phyloP scores from a whole-genome alignment of 805 yeast species.

The Candida pini region DNA sequence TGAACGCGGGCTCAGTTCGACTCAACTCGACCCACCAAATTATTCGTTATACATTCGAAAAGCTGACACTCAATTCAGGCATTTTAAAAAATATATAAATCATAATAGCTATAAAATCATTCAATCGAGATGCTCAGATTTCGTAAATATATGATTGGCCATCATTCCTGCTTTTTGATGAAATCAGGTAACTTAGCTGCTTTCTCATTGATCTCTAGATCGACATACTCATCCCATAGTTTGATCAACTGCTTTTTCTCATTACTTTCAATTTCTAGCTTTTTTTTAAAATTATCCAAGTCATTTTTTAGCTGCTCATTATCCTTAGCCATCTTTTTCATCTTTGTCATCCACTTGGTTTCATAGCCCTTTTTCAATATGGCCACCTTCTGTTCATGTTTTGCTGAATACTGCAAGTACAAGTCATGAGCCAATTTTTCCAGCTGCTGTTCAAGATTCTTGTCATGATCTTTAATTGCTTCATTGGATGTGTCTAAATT shows the following conservation, averaged over 20 bases:
- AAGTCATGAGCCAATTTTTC: constrained; percentile 64
- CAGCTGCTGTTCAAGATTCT: constrained; percentile 47
- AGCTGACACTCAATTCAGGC: too few relatives aligned
- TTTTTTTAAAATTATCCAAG: constrained; percentile 44
- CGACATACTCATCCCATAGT: constrained; percentile 34
- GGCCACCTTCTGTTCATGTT: constrained; percentile 68
- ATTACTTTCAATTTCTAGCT: constrained; percentile 43
- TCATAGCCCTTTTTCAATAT: constrained; percentile 56
- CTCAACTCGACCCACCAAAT: too few relatives aligned
- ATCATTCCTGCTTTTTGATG: constrained; percentile 6
- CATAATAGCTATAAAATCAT: too few relatives aligned
- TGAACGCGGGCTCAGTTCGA: too few relatives aligned
- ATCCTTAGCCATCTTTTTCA: constrained; percentile 36
- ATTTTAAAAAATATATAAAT: too few relatives aligned
- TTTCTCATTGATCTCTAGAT: constrained; percentile 22
- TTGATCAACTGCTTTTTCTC: constrained; percentile 55
- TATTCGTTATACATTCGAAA: too few relatives aligned
- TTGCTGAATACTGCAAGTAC: constrained; percentile 67
- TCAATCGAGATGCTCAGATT: not conserved
- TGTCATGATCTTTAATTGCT: constrained; percentile 34
- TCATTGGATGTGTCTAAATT: constrained; percentile 13
- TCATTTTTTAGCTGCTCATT: constrained; percentile 44
- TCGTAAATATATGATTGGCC: not conserved
- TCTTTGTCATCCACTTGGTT: constrained; percentile 42
- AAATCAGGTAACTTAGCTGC: constrained; percentile 16